Base-by-base conservation (phyloP, 108 stramenopile species). In the Discostella stelligeroides region DNA sequence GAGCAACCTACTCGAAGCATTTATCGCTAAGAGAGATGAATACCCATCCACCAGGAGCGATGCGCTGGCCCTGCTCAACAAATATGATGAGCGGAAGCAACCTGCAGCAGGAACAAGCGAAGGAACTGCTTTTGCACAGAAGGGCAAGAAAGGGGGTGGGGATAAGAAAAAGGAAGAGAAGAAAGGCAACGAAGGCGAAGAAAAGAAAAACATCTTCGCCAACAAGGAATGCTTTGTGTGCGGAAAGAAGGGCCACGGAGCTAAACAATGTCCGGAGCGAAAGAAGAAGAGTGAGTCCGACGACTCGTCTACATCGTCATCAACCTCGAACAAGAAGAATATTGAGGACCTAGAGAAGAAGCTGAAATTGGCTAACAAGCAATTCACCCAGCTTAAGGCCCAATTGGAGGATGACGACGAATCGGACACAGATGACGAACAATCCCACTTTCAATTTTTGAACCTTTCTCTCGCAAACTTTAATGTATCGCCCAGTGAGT, bases 91-190 rank as follows among this genome's bases (percentile, higher is more conserved):
- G 15, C 41, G 43, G 20, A 62, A 42, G 39, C 39, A 7, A 0
- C 7, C 38, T 0, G 38, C 11, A 0, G n/a, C 18, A 2, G 10
- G 8, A 8, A 4, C 46, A 25, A 49, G 20, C 27, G 63, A 65
- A 28, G 63, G 63, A 46, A 49, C 48, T 13, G 63, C 63, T 24
- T 65, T 65, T 8, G 25, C 63, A 8, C 63, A 65, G 30, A 65
- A 65, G 49, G 63, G 63, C 27, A 48, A 65, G 27, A 65, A 65
- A 18, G 63, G 41, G 0, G 40, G 38, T 0, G 40, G 1, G n/a
- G 43, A 21, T 4, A 20, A 37, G 14, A 60, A 60, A 11, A 60
- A 60, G 60, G 12, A 34, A 40, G 15, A 60, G 60, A 39, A 60
- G 60, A 13, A 37, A 29, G 63, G 12, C 1, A 25, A 65, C 2